Evolutionary conservation across 805 yeast species (phyloP).

Genomic region (Suhomyces tanzawaensis): DNA sequence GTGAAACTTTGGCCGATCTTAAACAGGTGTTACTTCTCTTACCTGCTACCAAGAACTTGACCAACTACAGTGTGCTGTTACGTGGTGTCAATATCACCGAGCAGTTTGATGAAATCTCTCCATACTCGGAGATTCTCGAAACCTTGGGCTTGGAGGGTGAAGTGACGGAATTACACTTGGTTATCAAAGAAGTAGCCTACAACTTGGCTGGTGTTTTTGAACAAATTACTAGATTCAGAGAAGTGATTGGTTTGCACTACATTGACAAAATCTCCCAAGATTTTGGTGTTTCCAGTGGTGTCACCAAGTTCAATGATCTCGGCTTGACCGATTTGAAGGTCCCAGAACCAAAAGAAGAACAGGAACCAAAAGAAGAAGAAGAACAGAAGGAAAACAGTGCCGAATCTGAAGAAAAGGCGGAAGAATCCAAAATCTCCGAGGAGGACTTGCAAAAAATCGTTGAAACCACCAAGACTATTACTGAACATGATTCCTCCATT

Average conservation of each 20-base stretch:
- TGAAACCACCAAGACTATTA: constrained; percentile 8
- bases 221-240: constrained; percentile 65
- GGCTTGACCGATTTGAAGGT: constrained; percentile 33
- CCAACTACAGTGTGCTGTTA: constrained; percentile 52
- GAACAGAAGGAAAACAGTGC: constrained; percentile 14
- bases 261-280: constrained; percentile 44
- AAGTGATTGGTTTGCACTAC: constrained; percentile 51
- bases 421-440: constrained; percentile 12
- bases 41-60: constrained; percentile 55
- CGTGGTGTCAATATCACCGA: constrained; percentile 33
- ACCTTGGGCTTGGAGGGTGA: constrained; percentile 19
- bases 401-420: constrained; percentile 8
- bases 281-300: constrained; percentile 47
- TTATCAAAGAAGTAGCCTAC: constrained; percentile 55
- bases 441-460: constrained; percentile 9
- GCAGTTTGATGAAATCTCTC: constrained; percentile 20
- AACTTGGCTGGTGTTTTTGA: constrained; percentile 57
- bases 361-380: constrained; percentile 9
- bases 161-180: constrained; percentile 35
- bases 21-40: constrained; percentile 56
- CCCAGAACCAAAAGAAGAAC: constrained; percentile 12
- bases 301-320: constrained; percentile 45
- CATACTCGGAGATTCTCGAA: constrained; percentile 25
- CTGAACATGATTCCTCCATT: constrained; percentile 8
- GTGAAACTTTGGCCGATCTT: constrained; percentile 56